Evolutionary conservation across 2,329 filamentous ascomycete species (phyloP).

Genomic region (Zarea fungicola): DNA sequence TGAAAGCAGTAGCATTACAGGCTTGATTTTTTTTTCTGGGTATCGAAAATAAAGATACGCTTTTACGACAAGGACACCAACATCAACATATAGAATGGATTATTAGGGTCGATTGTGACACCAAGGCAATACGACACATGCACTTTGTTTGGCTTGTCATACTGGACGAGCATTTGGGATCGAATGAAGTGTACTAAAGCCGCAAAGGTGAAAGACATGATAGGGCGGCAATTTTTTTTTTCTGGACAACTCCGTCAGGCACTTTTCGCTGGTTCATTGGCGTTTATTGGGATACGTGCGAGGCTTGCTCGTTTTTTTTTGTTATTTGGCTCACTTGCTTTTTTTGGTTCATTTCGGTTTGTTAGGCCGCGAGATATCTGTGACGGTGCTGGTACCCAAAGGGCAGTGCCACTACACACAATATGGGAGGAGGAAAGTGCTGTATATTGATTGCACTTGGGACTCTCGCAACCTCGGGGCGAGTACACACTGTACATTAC

Average conservation of each 20-base stretch:
- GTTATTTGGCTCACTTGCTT: not conserved
- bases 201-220: not conserved
- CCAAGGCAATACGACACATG: not conserved
- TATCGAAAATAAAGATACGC: slow-evolving; percentile 3
- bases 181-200: not conserved
- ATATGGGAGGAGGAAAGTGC: not conserved
- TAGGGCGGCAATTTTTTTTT: not conserved
- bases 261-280: slow-evolving; percentile 2
- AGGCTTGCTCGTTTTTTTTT: not conserved
- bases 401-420: slow-evolving; percentile 3
- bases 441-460: slow-evolving; percentile 9
- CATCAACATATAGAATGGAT: slow-evolving; percentile 6
- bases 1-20: not conserved
- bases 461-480: not conserved
- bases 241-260: not conserved
- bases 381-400: slow-evolving; percentile 12
- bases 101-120: not conserved
- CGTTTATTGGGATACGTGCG: slow-evolving; percentile 4
- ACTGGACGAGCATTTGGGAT: not conserved
- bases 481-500: slow-evolving; percentile 10
- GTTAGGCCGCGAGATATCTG: not conserved
- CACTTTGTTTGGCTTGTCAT: not conserved
- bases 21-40: not conserved
- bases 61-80: slow-evolving; percentile 8
- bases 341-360: not conserved